A percentile compares a stretch with the other conserved stretches of the same genome.
Conservation (phyloP, 129 eudicot genomes). For the Daucus carota region DH1_v3.0 NC_030382.2:39116501-39117000, state of each 20-base stretch:
- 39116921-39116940: slow-evolving; percentile 15
- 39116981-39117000: slow-evolving; percentile 30
- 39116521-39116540: background rate
- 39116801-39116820: slow-evolving; percentile 19
- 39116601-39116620: slow-evolving; percentile 1
- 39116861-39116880: slow-evolving; percentile 42
- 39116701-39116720: background rate
- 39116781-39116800: background rate
- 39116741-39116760: slow-evolving; percentile 4
- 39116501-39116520: background rate
- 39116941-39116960: slow-evolving; percentile 22
- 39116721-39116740: background rate
- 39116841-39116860: slow-evolving; percentile 73
- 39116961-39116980: slow-evolving; percentile 70
- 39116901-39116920: slow-evolving; percentile 24
- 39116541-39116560: slow-evolving; percentile 9
- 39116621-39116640: slow-evolving; percentile 39
- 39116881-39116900: slow-evolving; percentile 32
- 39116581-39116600: slow-evolving; percentile 37
- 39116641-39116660: background rate
- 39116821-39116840: slow-evolving; percentile 23
- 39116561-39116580: slow-evolving; percentile 22
- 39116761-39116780: background rate
- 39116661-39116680: background rate
- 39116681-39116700: background rate